Conservation (phyloP, 2,329 filamentous ascomycete species). For the Rutstroemia sp. region DNA sequence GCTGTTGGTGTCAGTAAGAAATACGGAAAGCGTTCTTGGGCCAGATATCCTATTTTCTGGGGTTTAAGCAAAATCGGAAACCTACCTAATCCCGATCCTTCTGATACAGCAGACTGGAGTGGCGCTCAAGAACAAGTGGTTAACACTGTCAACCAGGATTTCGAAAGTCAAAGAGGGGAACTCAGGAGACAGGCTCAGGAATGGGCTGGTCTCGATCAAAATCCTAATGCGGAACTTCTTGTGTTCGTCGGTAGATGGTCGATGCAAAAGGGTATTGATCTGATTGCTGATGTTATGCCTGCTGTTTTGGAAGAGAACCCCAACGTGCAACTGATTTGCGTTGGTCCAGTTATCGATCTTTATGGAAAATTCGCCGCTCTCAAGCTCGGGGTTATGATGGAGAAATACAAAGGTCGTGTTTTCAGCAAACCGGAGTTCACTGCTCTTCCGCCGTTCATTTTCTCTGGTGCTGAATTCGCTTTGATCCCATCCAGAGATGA, state of each 20-base stretch:
- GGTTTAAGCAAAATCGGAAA: constrained; percentile 58
- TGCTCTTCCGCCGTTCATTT: constrained; percentile 57
- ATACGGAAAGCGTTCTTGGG: constrained; percentile 59
- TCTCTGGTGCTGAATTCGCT: constrained; percentile 61
- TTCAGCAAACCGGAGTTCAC: constrained; percentile 65
- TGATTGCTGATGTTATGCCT: constrained; percentile 62
- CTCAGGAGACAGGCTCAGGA: constrained; percentile 56
- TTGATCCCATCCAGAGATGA: constrained; percentile 63
- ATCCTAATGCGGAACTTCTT: constrained; percentile 55
- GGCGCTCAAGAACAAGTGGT: constrained; percentile 40
- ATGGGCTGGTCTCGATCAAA: constrained; percentile 57
- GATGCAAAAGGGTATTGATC: constrained; percentile 61
- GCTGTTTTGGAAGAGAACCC: constrained; percentile 52
- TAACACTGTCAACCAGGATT: constrained; percentile 45
- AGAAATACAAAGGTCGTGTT: constrained; percentile 54
- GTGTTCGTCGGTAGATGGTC: constrained; percentile 65
- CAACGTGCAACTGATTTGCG: constrained; percentile 53
- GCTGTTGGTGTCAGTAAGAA: constrained; percentile 63
- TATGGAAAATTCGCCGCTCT: constrained; percentile 62
- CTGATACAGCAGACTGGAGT: constrained; percentile 48
- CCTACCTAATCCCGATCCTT: constrained; percentile 61
- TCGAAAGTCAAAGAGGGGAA: constrained; percentile 45
- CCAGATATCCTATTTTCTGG: constrained; percentile 64
- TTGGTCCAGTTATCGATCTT: constrained; percentile 60
- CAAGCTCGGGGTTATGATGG: constrained; percentile 57